phyloP scores from a whole-genome alignment of 768 basidiomycete species.

The Phaffia tasmanica region DNA sequence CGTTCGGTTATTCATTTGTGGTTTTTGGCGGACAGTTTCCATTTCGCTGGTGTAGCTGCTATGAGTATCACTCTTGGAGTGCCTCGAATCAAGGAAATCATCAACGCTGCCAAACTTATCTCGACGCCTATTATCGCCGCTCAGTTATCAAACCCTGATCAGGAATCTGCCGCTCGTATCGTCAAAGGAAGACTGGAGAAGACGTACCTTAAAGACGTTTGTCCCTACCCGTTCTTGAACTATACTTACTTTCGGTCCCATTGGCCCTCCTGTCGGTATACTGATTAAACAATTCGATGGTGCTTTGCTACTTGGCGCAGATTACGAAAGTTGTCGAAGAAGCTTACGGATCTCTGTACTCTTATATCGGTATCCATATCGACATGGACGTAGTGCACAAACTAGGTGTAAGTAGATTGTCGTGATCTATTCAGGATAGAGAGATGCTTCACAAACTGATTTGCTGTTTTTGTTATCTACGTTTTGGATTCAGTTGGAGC shows the following conservation, averaged over 20 bases:
- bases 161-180: constrained; percentile 90
- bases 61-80: constrained; percentile 99
- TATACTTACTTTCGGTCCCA: not conserved
- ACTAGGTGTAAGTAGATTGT: constrained; percentile 52
- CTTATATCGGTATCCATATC: constrained; percentile 84
- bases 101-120: constrained; percentile 95
- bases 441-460: not conserved
- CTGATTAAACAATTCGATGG: not conserved
- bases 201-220: constrained; percentile 82
- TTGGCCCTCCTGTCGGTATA: not conserved
- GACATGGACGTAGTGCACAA: constrained; percentile 78
- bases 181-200: constrained; percentile 95
- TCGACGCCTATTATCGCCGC: constrained; percentile 98
- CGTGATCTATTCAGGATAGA: not conserved
- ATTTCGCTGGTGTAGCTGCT: constrained; percentile 98
- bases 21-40: constrained; percentile 47
- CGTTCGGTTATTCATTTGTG: too few relatives aligned
- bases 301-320: constrained; percentile 39
- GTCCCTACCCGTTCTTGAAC: constrained; percentile 28
- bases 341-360: constrained; percentile 85
- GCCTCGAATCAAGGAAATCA: constrained; percentile 99
- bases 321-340: constrained; percentile 87
- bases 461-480: not conserved
- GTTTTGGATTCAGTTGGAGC: constrained; percentile 55
- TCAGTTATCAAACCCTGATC: constrained; percentile 64